A percentile compares a stretch with the other conserved stretches of the same genome.
These are phyloP conservation scores for Apiospora aurea DNA, from an alignment of 2,329 filamentous ascomycete genomes.

Conservation along the genomic window DNA sequence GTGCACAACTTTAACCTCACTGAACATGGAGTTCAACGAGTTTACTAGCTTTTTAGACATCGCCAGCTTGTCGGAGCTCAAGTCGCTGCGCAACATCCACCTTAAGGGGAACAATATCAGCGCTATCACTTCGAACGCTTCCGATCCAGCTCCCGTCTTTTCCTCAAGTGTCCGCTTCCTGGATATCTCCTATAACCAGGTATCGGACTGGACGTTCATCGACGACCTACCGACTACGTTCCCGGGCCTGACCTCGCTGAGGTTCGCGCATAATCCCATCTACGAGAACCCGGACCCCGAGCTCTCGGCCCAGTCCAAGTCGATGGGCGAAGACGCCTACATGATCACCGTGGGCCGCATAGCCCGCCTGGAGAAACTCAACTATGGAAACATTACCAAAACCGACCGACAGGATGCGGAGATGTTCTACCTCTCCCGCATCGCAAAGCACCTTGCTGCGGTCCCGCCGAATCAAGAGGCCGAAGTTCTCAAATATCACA, in stretches of 20 bases:
- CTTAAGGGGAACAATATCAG: constrained; percentile 81
- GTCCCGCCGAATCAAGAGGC: constrained; percentile 60
- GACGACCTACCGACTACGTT: constrained; percentile 72
- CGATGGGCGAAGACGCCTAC: constrained; percentile 77
- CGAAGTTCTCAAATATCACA: constrained; percentile 68
- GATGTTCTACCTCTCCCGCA: constrained; percentile 88
- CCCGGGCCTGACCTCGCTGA: constrained; percentile 76
- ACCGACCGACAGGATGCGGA: constrained; percentile 88
- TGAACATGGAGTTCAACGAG: constrained; percentile 77
- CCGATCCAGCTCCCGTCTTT: constrained; percentile 55
- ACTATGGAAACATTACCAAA: constrained; percentile 73
- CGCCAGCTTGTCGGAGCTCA: constrained; percentile 57
- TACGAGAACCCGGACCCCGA: constrained; percentile 63
- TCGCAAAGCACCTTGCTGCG: constrained; percentile 75
- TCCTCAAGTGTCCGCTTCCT: constrained; percentile 65
- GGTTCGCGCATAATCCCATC: constrained; percentile 86
- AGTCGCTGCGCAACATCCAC: constrained; percentile 64
- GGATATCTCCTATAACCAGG: constrained; percentile 76
- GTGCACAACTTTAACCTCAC: constrained; percentile 60
- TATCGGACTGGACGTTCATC: constrained; percentile 76
- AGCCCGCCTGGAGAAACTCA: constrained; percentile 70
- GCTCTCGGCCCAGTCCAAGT: constrained; percentile 35
- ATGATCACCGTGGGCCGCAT: constrained; percentile 87
- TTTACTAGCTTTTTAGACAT: constrained; percentile 68
- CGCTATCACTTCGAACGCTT: constrained; percentile 42